Evolutionary conservation across 2,329 filamentous ascomycete genomes (phyloP), one percentile per base, ranked within the genome.

Genomic region (Penicillium sclerotiorum): DNA sequence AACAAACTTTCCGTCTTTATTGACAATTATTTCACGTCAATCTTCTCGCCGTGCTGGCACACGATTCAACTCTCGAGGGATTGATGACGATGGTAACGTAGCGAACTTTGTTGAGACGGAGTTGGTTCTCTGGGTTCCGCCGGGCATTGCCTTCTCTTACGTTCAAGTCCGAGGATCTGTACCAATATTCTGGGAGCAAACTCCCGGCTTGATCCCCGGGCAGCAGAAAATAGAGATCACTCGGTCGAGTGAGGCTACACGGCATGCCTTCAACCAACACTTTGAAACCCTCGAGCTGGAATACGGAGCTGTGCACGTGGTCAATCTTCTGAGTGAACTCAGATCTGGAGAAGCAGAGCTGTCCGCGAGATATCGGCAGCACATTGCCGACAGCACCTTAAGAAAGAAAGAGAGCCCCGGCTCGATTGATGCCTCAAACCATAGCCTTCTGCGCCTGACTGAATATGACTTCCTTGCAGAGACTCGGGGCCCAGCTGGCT

Each of bases 81-180:
- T 99, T 57, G 94, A 99, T 65, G 94, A 99, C 67, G 91, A 97
- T 65, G 94, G 94, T 12, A 90, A 97, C 62, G 94, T 97, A 22
- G 92, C 94, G 53, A 99, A 99, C 70, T 99, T 96, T 71, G 94
- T 97, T n/a, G 94, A 99, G 72, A 94, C 91, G 0, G 94, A 99
- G 73, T 95, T 91, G 0, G 85, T 93, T 33, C 92, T 95, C 65
- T 96, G 89, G 87, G 87, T 87, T 60, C 88, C 89, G 1, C 83
- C 84, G 1, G 79, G 78, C 1, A 83, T 90, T 6, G 84, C 90
- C 47, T 97, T 97, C 68, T 97, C 94, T 0, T 99, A 96, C 70
- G 90, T 87, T 2, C 94, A 99, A 71, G 84, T 95, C 21, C 84
- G 94, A 61, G 94, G 94, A 30, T 96, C 92, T 6, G 90, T 99